Base-by-base conservation (phyloP, 352 stramenopile genomes). In the Pythium insidiosum region DNA sequence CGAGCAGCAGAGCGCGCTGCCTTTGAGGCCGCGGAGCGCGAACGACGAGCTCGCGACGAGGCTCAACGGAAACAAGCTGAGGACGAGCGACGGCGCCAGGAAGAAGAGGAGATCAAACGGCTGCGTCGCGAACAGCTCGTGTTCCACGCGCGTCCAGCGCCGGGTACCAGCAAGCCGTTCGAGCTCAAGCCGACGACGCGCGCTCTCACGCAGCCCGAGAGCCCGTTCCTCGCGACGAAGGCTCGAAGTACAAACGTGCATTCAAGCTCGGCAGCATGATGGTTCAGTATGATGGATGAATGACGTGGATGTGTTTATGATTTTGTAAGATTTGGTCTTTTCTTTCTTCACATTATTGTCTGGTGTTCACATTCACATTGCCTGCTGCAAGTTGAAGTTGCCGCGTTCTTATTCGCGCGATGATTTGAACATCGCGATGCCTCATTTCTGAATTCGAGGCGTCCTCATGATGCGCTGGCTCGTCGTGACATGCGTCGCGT, bases 61-160 rank as follows among this genome's bases (percentile, higher is more conserved):
- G 72, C 68, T 1, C 67, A 82, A 38, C 69, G 64, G 41, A 33
- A 72, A 31, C 63, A 80, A 15, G 38, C 61, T 46, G 68, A 86
- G 16, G 63, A 71, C 21, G 72, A 85, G 31, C 45, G 65, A 16
- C 57, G 56, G 6, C 74, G 68, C 26, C 43, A 58, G 4, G 59
- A 86, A 26, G 74, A 86, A 23, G 74, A 85, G 21, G 71, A 87
- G 46, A 73, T 90, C 48, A 81, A 76, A 43, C 69, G 63, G 2
- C 37, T 90, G 37, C 77, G 77, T 18, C 68, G 65, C n/a, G 70
- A 85, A 43, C 63, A 86, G 21, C 70, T 90, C 47, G 67, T 68
- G 56, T 90, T 90, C 50, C 73, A 84, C 31, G 77, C 77, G 0
- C 77, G 72, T 2, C 77, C 77, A 5, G 69, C 70, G 38, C 73